Evolutionary conservation across 805 yeast genomes (phyloP), one percentile per base, ranked within the genome.

Genomic region (Ogataea pignaliae): DNA sequence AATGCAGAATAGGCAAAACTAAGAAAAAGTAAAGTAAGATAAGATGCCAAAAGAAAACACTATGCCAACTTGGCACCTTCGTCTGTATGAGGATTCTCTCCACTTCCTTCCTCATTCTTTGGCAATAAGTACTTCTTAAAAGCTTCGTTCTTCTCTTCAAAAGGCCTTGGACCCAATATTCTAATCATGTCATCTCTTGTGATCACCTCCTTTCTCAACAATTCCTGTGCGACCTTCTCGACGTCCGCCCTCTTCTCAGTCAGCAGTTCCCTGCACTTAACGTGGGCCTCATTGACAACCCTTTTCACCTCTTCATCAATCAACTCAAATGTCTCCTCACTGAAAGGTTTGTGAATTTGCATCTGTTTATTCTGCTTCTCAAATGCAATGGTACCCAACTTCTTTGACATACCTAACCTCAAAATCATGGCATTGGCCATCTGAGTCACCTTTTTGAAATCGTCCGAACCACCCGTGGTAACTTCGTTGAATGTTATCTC

Each of bases 401-500:
- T 79, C 7, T 78, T 73, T n/a, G 93, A 83, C 95, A 89, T 88
- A 29, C 97, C 97, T 45, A 86, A 75, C 56, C 79, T 81, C 37
- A 91, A 78, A 18, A 95, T 96, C 99, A 93, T 93, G 26, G 85
- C 79, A 39, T 83, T 85, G 1, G 98, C 98, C 78, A 93, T 88
- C 45, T 81, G 81, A 0, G 98, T 91, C 17, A 93, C 96, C 64
- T 93, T 93, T 63, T 91, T 88, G 72, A 93, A 90, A 65, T 93
- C 99, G 60, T 93, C 97, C 17, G 89, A 81, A 0, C 97, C 99
- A 46, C 99, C 99, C 44, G 95, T 82, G 7, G 98, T 90, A 10
- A 93, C 95, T n/a, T 90, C 80, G 15, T 79, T 75, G 60, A 93
- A 93, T 62, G 91, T 89, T 39, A 93, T 67, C 66, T 95, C 99